These are phyloP conservation scores for Salix koriyanagi DNA, from an alignment of 345 rosid genomes.

Conservation along the genomic window DNA sequence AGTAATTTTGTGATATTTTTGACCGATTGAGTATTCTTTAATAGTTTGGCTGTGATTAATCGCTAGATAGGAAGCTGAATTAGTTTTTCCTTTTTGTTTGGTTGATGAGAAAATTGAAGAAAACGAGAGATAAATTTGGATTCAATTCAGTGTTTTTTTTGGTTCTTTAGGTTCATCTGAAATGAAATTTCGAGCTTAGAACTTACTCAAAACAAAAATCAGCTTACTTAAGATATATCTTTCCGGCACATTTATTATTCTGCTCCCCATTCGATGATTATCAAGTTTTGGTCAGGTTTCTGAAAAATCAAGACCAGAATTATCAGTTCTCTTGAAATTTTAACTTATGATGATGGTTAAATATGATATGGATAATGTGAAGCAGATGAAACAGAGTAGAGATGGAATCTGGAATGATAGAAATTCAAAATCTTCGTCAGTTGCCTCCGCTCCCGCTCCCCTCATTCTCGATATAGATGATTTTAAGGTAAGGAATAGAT, in stretches of 20 bases:
- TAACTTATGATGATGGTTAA: neutral
- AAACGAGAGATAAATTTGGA: neutral
- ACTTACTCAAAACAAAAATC: neutral
- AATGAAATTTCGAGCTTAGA: neutral
- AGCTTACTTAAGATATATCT: neutral
- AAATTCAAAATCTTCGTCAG: slow-evolving; percentile 53
- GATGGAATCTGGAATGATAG: slow-evolving; percentile 47
- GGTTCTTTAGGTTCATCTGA: neutral
- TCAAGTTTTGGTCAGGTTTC: neutral
- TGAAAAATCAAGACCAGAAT: neutral
- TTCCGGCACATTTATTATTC: neutral
- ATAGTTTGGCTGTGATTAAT: neutral
- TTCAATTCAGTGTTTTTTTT: neutral
- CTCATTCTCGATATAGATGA: slow-evolving; percentile 85
- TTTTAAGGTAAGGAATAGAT: slow-evolving; percentile 61
- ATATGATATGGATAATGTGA: neutral
- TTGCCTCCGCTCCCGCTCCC: slow-evolving; percentile 53
- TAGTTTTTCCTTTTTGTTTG: neutral
- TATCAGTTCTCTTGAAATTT: neutral
- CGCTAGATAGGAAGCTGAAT: neutral
- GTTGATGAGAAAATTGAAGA: neutral
- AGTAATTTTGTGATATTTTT: neutral
- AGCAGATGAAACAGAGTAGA: slow-evolving; percentile 60
- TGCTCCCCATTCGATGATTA: neutral
- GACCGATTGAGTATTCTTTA: neutral